These are phyloP conservation scores for Cytospora piceicola DNA, from an alignment of 2,329 filamentous ascomycete species.

Conservation along the genomic window DNA sequence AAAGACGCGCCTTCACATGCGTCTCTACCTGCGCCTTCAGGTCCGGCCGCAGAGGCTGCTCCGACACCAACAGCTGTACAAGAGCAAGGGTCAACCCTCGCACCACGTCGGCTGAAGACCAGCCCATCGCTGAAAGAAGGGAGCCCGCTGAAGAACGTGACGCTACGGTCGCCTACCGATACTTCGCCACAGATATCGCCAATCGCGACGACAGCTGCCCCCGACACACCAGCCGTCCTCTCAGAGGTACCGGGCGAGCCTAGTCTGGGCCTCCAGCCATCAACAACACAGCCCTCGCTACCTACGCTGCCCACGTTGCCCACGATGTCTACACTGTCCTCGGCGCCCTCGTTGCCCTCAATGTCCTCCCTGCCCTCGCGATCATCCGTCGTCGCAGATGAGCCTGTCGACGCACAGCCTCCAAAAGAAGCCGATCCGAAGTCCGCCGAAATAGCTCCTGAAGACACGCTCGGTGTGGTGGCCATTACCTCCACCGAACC, in stretches of 20 bases:
- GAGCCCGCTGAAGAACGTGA: conserved; percentile 58
- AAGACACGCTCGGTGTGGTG: conserved; percentile 10
- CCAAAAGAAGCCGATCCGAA: conserved; percentile 14
- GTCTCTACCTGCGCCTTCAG: conserved; percentile 17
- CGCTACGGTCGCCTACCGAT: conserved; percentile 51
- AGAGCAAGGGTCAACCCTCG: conserved; percentile 42
- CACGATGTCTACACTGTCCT: neutral
- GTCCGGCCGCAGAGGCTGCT: conserved; percentile 6
- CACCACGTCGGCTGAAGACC: conserved; percentile 32
- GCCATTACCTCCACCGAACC: conserved; percentile 13
- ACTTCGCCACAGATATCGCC: conserved; percentile 34
- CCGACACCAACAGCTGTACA: conserved; percentile 39
- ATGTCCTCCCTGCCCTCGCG: neutral
- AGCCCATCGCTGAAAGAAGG: conserved; percentile 48
- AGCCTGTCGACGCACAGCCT: conserved; percentile 7
- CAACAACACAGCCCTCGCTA: conserved; percentile 1
- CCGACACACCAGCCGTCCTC: conserved; percentile 4
- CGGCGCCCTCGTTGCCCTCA: too few relatives aligned
- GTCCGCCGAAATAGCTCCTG: conserved; percentile 8
- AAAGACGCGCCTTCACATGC: conserved; percentile 34
- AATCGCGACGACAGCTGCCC: conserved; percentile 9
- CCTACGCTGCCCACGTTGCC: neutral
- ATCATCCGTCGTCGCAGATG: neutral
- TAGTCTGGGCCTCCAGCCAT: conserved; percentile 24
- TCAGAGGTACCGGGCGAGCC: conserved; percentile 21